phyloP scores from a whole-genome alignment of 2,329 filamentous ascomycete species.

The Grosmannia clavigera region DNA sequence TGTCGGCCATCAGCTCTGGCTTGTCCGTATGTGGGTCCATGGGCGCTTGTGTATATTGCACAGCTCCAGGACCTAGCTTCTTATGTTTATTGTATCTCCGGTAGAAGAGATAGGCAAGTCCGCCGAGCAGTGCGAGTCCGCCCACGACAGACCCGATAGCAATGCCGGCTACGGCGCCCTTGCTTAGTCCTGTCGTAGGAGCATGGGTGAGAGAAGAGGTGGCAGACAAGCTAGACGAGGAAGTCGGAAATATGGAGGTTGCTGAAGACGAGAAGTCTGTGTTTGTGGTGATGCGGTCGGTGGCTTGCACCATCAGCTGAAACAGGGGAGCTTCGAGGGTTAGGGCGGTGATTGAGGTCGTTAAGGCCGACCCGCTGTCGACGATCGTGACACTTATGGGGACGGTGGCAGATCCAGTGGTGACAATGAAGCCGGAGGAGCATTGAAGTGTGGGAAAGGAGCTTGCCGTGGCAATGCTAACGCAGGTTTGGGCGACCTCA shows the following conservation, averaged over 20 bases:
- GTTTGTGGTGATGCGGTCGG: background rate
- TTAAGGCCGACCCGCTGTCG: background rate
- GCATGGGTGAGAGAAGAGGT: background rate
- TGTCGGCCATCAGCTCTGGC: background rate
- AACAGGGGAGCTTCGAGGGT: conserved; percentile 17
- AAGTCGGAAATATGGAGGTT: background rate
- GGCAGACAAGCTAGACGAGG: background rate
- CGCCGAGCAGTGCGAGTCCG: background rate
- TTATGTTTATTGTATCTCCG: background rate
- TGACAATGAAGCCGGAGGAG: conserved; percentile 3
- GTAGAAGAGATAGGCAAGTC: background rate
- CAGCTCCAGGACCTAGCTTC: background rate
- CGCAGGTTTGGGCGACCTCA: conserved; percentile 7
- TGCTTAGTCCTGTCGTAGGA: background rate
- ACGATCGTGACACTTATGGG: conserved; percentile 8
- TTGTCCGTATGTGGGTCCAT: background rate
- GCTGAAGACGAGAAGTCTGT: background rate
- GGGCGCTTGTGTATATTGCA: background rate
- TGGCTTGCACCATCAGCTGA: conserved; percentile 15
- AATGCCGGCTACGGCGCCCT: background rate
- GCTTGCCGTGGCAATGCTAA: conserved; percentile 4
- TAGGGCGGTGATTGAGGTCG: background rate
- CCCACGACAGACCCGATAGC: background rate
- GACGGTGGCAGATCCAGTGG: background rate
- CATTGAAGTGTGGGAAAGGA: conserved; percentile 13